Conservation (phyloP, 768 basidiomycete species). For the Suillus variegatus region DNA sequence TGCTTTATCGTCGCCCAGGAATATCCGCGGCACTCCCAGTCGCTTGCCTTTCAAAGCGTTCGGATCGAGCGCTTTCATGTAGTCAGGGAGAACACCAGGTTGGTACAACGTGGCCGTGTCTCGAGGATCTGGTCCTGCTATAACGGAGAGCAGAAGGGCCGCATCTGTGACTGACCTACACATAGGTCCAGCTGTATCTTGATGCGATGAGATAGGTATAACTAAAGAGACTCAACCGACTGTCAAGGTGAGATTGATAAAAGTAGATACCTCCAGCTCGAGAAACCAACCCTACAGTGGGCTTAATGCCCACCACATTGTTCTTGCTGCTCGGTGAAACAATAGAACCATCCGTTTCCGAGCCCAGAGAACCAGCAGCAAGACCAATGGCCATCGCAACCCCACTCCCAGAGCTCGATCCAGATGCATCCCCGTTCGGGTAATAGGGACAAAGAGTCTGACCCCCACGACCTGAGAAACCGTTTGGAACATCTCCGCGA, state of each 20-base stretch:
- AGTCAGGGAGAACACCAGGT: conserved; percentile 55
- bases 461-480: conserved; percentile 50
- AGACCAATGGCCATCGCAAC: conserved; percentile 45
- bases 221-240: conserved; percentile 33
- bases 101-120: conserved; percentile 44
- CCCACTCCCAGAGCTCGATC: conserved; percentile 46
- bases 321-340: conserved; percentile 42
- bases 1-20: conserved; percentile 24
- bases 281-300: conserved; percentile 60
- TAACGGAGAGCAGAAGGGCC: conserved; percentile 55
- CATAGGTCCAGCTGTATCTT: conserved; percentile 63
- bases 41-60: conserved; percentile 47
- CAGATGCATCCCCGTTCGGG: conserved; percentile 41
- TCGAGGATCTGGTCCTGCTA: conserved; percentile 44
- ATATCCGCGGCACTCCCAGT: conserved; percentile 44
- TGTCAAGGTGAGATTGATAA: not conserved
- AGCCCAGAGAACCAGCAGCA: conserved; percentile 43
- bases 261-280: conserved; percentile 50
- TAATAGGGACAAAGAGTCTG: conserved; percentile 45
- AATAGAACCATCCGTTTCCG: conserved; percentile 53
- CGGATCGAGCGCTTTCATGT: conserved; percentile 48
- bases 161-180: conserved; percentile 54
- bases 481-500: conserved; percentile 39
- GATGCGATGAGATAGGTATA: conserved; percentile 57
- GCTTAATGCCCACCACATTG: conserved; percentile 50